phyloP scores from a whole-genome alignment of 768 basidiomycete species.

The Pleurotus salmoneostramineus region DNA sequence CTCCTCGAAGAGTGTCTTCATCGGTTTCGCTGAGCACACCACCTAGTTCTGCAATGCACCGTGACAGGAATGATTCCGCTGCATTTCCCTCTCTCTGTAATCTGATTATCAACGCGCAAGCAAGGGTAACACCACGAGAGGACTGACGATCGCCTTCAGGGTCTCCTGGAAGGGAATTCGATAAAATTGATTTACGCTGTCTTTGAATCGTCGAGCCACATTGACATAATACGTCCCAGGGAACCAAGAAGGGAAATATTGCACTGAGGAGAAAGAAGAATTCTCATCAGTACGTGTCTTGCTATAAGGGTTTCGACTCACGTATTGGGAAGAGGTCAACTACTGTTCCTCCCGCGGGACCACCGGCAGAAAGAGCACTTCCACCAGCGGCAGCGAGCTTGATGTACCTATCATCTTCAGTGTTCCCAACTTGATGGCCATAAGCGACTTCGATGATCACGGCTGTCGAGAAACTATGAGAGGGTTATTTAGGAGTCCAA shows the following conservation, averaged over 20 bases:
- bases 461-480: constrained; percentile 17
- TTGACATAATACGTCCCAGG: constrained; percentile 2
- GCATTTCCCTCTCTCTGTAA: constrained; percentile 13
- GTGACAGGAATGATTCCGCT: constrained; percentile 13
- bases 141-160: constrained; percentile 9
- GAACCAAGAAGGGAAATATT: constrained; percentile 6
- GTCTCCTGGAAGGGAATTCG: neutral
- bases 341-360: constrained; percentile 13
- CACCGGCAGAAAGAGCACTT: constrained; percentile 9
- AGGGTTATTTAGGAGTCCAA: neutral
- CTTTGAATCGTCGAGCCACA: neutral
- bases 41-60: constrained; percentile 9
- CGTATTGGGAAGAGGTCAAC: constrained; percentile 20
- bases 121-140: neutral
- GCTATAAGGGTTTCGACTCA: constrained; percentile 2
- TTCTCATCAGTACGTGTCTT: neutral
- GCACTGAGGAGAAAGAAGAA: neutral
- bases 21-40: constrained; percentile 2
- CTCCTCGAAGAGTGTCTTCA: constrained; percentile 16
- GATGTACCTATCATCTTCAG: constrained; percentile 18
- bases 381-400: constrained; percentile 13
- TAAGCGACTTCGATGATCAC: constrained; percentile 17
- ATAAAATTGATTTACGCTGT: neutral
- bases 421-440: constrained; percentile 16
- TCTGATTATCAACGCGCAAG: neutral